Conservation (phyloP, 106 monocot genomes). For the Phalaenopsis equestris region DNA sequence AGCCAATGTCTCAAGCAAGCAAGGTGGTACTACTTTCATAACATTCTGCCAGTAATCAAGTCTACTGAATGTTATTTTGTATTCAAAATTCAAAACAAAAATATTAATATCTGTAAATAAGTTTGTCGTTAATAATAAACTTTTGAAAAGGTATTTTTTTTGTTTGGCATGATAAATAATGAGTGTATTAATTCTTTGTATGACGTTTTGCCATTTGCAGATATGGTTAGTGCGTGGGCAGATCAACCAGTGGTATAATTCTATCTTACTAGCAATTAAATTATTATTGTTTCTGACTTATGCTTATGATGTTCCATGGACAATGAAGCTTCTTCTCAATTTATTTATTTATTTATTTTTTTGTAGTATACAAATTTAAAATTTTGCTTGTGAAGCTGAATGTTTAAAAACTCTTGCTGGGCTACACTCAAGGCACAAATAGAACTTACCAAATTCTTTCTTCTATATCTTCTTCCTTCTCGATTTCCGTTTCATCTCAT, state of each 20-base stretch:
- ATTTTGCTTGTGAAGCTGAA: neutral
- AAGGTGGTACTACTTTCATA: neutral
- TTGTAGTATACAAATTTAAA: neutral
- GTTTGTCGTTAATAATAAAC: neutral
- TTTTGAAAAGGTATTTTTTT: neutral
- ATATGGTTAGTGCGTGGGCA: neutral
- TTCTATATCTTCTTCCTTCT: no score
- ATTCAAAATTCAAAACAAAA: no score
- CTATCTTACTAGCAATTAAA: neutral
- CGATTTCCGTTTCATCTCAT: no score
- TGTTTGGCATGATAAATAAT: neutral
- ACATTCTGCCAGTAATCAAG: neutral
- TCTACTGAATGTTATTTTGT: neutral
- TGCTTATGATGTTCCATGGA: neutral
- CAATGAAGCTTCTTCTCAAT: neutral
- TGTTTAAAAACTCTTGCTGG: neutral
- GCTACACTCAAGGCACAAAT: neutral
- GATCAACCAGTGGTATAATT: constrained; percentile 3
- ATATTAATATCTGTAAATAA: neutral
- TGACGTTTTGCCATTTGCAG: neutral
- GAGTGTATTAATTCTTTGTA: neutral
- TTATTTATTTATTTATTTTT: neutral
- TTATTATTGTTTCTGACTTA: neutral
- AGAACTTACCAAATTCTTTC: neutral
- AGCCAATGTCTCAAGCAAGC: neutral